Conservation (phyloP, 2,329 filamentous ascomycete genomes). For the Purpureocillium takamizusanense region DNA sequence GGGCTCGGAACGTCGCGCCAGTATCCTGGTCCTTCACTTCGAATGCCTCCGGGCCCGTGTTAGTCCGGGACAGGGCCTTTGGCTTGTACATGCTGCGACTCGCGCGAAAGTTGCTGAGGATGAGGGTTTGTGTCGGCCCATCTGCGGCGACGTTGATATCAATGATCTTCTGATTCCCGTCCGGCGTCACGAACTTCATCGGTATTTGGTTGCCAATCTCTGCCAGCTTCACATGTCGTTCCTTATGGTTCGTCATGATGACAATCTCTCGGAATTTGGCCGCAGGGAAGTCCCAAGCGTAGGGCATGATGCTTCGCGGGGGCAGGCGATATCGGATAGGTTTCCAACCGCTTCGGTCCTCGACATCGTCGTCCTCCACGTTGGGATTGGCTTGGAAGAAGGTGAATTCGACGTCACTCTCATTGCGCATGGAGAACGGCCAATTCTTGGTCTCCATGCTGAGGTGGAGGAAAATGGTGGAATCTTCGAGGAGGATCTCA, state of each 20-base stretch:
- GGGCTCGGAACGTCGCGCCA: constrained; percentile 79
- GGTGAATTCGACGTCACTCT: constrained; percentile 92
- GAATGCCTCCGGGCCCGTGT: constrained; percentile 52
- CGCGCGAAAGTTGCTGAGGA: constrained; percentile 86
- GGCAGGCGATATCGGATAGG: constrained; percentile 89
- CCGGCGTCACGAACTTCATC: constrained; percentile 70
- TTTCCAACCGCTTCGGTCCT: constrained; percentile 81
- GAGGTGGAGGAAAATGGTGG: constrained; percentile 87
- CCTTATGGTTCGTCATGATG: constrained; percentile 42
- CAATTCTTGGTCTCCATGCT: constrained; percentile 89
- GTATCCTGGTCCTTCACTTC: constrained; percentile 91
- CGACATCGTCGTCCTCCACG: constrained; percentile 78
- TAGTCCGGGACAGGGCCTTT: constrained; percentile 40
- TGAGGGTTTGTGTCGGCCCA: constrained; percentile 88
- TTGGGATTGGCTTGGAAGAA: constrained; percentile 95
- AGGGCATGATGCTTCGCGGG: constrained; percentile 95
- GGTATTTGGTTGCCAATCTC: constrained; percentile 95
- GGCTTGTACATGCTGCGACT: constrained; percentile 83
- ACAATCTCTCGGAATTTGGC: constrained; percentile 94
- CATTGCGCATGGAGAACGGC: constrained; percentile 98
- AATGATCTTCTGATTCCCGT: constrained; percentile 73
- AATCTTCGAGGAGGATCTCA: constrained; percentile 85
- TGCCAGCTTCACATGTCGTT: constrained; percentile 86
- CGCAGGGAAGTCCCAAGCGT: constrained; percentile 97
- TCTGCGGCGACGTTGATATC: constrained; percentile 95